Evolutionary conservation across 2,329 filamentous ascomycete genomes (phyloP).

Genomic region (Elsinoe australis): DNA sequence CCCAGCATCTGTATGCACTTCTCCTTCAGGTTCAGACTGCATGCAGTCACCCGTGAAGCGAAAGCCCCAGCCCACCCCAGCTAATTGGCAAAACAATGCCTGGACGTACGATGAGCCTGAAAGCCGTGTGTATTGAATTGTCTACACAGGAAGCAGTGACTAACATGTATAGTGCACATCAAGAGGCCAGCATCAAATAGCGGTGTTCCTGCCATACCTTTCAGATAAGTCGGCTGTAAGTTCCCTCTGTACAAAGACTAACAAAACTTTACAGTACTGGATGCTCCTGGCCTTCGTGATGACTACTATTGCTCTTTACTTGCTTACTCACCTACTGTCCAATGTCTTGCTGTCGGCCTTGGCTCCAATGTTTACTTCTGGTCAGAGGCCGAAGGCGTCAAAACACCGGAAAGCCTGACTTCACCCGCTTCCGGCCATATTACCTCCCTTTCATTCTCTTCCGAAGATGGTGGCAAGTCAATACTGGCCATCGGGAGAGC

Average conservation of each 20-base stretch:
- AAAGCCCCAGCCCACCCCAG: not conserved
- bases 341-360: conserved; percentile 76
- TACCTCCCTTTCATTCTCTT: conserved; percentile 87
- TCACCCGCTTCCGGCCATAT: conserved; percentile 51
- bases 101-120: conserved; percentile 33
- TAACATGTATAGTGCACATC: conserved; percentile 16
- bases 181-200: conserved; percentile 30
- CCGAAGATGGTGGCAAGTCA: conserved; percentile 60
- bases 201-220: conserved; percentile 63
- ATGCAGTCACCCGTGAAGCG: no score
- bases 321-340: conserved; percentile 68
- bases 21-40: no score
- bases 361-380: conserved; percentile 75
- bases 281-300: conserved; percentile 81
- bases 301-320: conserved; percentile 93
- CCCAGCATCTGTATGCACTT: no score
- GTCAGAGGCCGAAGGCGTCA: conserved; percentile 68
- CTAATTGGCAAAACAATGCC: conserved; percentile 35
- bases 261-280: conserved; percentile 74
- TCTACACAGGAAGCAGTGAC: not conserved
- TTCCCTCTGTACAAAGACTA: conserved; percentile 28
- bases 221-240: conserved; percentile 53
- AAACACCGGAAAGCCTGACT: conserved; percentile 48
- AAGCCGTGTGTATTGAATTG: conserved; percentile 29
- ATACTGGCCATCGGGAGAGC: conserved; percentile 82